Evolutionary conservation across 441 rosid species (phyloP).

Genomic region (Gossypium aridum): DNA sequence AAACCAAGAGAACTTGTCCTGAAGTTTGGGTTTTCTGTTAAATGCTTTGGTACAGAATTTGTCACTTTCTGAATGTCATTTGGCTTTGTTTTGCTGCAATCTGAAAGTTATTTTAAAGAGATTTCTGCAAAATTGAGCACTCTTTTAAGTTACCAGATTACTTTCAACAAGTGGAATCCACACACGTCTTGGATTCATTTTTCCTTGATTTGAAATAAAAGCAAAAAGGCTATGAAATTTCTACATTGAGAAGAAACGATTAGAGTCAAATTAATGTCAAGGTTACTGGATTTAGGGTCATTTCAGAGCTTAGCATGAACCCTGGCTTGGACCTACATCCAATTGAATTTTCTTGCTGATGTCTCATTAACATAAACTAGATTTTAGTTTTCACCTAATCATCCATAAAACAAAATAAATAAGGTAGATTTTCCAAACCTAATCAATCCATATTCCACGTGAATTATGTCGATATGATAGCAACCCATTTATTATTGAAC

Average conservation of each 20-base stretch:
- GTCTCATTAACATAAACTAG: neutral
- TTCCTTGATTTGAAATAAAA: neutral
- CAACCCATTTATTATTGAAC: neutral
- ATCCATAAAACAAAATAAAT: neutral
- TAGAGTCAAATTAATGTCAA: neutral
- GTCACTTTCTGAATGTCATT: neutral
- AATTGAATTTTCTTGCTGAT: neutral
- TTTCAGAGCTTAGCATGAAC: neutral
- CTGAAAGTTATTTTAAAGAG: neutral
- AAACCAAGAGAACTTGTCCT: neutral
- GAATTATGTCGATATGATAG: neutral
- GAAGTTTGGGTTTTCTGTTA: neutral
- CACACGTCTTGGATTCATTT: neutral
- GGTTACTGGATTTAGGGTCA: no score
- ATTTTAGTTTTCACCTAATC: neutral
- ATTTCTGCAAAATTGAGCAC: neutral
- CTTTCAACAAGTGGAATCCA: neutral
- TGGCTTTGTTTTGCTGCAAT: neutral
- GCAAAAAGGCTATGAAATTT: neutral
- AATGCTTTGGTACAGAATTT: neutral
- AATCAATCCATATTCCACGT: neutral
- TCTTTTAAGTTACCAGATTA: neutral
- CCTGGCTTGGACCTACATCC: neutral
- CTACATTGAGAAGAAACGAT: neutral
- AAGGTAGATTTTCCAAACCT: neutral